Evolutionary conservation across 106 monocot species (phyloP), one percentile per base, ranked within the genome.

Genomic region (Dactylorhiza incarnata): DNA sequence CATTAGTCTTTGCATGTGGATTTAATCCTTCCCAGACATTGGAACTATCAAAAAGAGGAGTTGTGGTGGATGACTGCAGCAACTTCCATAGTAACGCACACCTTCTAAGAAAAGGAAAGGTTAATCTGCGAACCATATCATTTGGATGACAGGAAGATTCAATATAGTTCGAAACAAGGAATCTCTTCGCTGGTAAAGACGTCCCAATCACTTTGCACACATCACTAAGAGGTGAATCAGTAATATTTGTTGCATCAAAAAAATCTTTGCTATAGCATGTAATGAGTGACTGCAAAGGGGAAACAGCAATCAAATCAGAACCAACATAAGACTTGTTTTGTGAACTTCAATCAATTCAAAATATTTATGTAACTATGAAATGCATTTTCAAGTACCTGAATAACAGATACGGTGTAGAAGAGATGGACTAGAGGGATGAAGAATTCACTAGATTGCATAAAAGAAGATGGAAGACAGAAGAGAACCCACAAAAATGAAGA

Each of bases 41-140:
- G 58, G 75, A 82, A 75, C n/a, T 79, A 73, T 85, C 82, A 84
- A 79, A 84, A 25, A 74, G 62, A 2, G 85, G 83, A 0, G 74
- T 49, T 26, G 68, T 45, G 29, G 49, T 20, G 48, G 83, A 86
- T 73, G 83, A 90, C 73, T 79, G 79, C 15, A 97, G 75, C 77
- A 97, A 75, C 73, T 89, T 87, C 86, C 79, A 82, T 14, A 97
- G 84, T 62, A 97, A 80, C 52, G 87, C 86, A 84, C 91, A 93
- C 69, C 91, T 87, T 68, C 96, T 80, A 15, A 97, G 87, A 81
- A 89, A 97, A 45, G 96, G 96, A 71, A 87, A 87, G 9, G 93
- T 97, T 37, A 97, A 81, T 68, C 90, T 83, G 15, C 89, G 91
- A 48, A 97, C 73, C 83, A 81, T 87, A 69, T 97, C 89, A 56